phyloP scores from a whole-genome alignment of 139 green algal genomes.

The Diplosphaera chodatii region DNA sequence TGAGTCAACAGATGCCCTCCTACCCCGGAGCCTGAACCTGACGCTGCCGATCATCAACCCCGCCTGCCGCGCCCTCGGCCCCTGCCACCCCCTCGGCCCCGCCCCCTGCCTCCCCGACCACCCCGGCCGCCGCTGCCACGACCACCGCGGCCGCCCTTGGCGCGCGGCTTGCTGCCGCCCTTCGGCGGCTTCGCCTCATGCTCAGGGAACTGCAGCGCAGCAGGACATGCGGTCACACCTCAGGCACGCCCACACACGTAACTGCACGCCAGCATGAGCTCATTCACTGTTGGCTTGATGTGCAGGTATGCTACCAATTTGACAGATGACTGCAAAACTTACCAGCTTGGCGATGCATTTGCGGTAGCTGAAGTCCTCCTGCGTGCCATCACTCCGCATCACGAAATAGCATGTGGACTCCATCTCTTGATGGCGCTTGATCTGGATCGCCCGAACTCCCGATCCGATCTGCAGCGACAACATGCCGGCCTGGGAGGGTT shows the following conservation, averaged over 20 bases:
- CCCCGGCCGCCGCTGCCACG: conserved; percentile 4
- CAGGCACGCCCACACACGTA: no score
- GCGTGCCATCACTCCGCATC: conserved; percentile 46
- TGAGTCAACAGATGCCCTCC: no score
- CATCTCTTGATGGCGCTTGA: conserved; percentile 22
- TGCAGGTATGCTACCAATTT: no score
- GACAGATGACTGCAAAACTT: background rate
- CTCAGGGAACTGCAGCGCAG: background rate
- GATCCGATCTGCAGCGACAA: conserved; percentile 24
- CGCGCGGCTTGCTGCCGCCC: background rate
- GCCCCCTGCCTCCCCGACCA: background rate
- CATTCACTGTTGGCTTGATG: background rate
- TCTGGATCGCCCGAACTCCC: conserved; percentile 43
- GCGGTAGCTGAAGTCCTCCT: conserved; percentile 69
- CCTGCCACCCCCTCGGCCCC: conserved; percentile 3
- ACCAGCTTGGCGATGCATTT: conserved; percentile 63
- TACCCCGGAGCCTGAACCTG: no score
- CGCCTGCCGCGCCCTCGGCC: conserved; percentile 9
- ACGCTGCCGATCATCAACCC: background rate
- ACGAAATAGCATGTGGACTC: conserved; percentile 48
- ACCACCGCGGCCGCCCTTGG: background rate
- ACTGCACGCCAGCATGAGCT: background rate
- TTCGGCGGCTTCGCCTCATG: background rate
- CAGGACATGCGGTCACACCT: no score
- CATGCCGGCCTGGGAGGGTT: no score